Evolutionary conservation across 768 basidiomycete species (phyloP).

Genomic region (Cytidiella melzeri): DNA sequence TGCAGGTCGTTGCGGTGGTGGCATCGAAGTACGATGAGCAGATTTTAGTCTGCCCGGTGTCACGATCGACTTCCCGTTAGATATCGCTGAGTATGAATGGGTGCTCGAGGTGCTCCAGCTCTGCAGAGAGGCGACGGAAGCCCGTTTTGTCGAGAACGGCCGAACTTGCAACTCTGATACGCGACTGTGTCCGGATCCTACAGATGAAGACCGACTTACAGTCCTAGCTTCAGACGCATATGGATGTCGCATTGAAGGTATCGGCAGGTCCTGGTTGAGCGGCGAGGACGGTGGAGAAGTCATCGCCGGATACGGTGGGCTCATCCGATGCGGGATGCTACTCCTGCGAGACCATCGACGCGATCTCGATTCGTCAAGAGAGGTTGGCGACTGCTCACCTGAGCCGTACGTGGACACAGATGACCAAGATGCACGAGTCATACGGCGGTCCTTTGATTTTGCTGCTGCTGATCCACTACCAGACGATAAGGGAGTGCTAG

Average conservation of each 20-base stretch:
- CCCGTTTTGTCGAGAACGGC: conserved; percentile 23
- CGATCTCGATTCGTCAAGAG: conserved; percentile 5
- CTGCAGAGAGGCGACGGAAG: conserved; percentile 20
- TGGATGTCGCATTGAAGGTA: conserved; percentile 20
- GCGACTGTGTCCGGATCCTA: conserved; percentile 19
- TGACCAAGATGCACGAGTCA: conserved; percentile 12
- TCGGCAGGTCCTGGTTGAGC: conserved; percentile 6
- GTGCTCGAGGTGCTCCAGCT: conserved; percentile 22
- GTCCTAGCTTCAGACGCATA: conserved; percentile 19
- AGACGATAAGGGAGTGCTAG: background rate
- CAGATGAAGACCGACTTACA: conserved; percentile 18
- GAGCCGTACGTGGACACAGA: conserved; percentile 16
- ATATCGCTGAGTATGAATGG: conserved; percentile 10
- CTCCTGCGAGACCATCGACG: conserved; percentile 30
- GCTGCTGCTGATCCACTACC: background rate
- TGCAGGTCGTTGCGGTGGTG: conserved; percentile 67
- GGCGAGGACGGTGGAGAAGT: conserved; percentile 30
- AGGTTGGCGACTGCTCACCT: conserved; percentile 14
- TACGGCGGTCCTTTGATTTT: conserved; percentile 5
- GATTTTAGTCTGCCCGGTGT: conserved; percentile 20
- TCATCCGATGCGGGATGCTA: conserved; percentile 41
- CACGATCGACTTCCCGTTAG: conserved; percentile 9
- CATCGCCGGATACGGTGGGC: conserved; percentile 56
- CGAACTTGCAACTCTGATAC: conserved; percentile 16
- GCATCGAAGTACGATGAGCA: conserved; percentile 54